phyloP scores from a whole-genome alignment of 257 asterid species.

The Leptodermis oblonga region DNA sequence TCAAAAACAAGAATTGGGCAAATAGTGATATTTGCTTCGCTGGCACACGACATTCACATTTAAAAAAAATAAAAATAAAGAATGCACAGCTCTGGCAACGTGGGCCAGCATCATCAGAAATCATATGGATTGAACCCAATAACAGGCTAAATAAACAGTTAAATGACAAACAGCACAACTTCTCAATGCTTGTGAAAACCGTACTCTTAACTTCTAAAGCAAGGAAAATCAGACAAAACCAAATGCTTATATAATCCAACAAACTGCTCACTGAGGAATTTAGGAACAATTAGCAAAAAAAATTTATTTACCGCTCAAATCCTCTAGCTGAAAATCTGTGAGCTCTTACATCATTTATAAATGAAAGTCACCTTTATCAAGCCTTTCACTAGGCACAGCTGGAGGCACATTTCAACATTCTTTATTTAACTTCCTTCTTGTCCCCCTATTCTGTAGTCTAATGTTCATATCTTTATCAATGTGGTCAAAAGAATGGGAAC shows the following conservation, averaged over 20 bases:
- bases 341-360: background rate
- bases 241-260: background rate
- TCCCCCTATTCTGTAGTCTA: background rate
- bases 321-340: background rate
- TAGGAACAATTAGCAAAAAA: background rate
- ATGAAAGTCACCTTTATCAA: background rate
- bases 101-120: background rate
- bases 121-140: background rate
- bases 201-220: background rate
- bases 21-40: background rate
- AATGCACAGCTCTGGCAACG: background rate
- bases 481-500: too few relatives aligned
- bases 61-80: too few relatives aligned
- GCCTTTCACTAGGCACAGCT: background rate
- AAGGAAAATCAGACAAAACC: background rate
- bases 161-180: background rate
- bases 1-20: background rate
- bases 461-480: too few relatives aligned
- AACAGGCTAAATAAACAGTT: background rate
- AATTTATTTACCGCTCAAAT: background rate
- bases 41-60: conserved; percentile 1
- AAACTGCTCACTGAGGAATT: background rate
- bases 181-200: background rate
- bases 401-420: background rate
- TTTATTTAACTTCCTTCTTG: background rate